phyloP scores from a whole-genome alignment of 1,284 basidiomycete genomes.

The Peniophora sp. region DNA sequence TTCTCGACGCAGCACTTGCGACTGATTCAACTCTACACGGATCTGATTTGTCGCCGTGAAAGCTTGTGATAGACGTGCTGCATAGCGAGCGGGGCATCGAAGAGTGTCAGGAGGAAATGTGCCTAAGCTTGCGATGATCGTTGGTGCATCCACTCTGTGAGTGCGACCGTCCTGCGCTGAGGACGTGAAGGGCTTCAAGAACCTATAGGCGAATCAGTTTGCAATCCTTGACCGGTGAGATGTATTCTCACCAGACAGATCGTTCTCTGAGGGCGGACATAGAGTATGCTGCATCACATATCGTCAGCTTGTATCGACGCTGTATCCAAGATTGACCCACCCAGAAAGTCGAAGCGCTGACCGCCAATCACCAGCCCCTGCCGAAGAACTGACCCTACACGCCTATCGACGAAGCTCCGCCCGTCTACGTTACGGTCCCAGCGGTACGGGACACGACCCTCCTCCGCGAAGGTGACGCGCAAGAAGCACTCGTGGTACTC shows the following conservation, averaged over 20 bases:
- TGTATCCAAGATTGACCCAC: background rate
- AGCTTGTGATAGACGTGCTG: constrained; percentile 62
- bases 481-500: constrained; percentile 48
- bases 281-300: constrained; percentile 32
- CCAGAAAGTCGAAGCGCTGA: constrained; percentile 43
- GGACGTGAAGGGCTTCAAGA: constrained; percentile 35
- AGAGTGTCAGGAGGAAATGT: constrained; percentile 29
- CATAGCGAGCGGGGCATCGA: constrained; percentile 58
- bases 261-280: constrained; percentile 47
- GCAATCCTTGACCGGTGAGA: background rate
- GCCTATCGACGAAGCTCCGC: constrained; percentile 31
- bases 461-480: constrained; percentile 57
- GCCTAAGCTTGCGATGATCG: constrained; percentile 47
- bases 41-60: constrained; percentile 66
- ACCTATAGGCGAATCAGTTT: constrained; percentile 14
- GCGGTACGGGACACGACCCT: constrained; percentile 39
- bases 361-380: constrained; percentile 42
- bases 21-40: constrained; percentile 36
- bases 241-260: constrained; percentile 35
- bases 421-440: constrained; percentile 46
- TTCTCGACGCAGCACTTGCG: background rate
- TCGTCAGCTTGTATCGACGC: too few relatives aligned
- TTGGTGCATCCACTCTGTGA: constrained; percentile 28
- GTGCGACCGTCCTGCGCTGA: constrained; percentile 12
- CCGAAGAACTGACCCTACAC: constrained; percentile 34